These are phyloP conservation scores for Capsella rubella DNA, from an alignment of 441 rosid species.

Conservation along the genomic window DNA sequence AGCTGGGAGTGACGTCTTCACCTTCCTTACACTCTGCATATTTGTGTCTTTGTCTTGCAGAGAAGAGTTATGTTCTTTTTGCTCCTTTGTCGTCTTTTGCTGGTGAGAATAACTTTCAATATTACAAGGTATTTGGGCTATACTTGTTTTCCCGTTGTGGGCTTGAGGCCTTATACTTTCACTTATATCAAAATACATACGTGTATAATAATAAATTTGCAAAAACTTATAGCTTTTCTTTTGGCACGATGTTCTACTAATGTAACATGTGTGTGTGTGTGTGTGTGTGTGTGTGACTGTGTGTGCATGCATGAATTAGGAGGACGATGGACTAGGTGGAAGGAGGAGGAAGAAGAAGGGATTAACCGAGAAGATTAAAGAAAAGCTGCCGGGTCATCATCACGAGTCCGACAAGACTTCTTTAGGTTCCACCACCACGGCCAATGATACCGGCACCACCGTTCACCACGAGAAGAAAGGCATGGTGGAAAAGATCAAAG, in stretches of 20 bases:
- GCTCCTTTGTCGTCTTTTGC: too few relatives aligned
- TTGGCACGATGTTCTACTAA: neutral
- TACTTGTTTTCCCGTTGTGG: too few relatives aligned
- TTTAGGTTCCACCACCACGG: conserved; percentile 17
- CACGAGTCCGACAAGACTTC: conserved; percentile 23
- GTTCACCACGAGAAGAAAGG: conserved; percentile 43
- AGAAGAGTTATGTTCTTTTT: too few relatives aligned
- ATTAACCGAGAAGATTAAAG: conserved; percentile 33
- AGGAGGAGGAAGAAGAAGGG: conserved; percentile 43
- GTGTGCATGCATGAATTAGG: conserved; percentile 23
- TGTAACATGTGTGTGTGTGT: neutral
- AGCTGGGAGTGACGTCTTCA: too few relatives aligned
- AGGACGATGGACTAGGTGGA: conserved; percentile 44
- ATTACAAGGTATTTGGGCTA: too few relatives aligned
- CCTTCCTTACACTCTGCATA: too few relatives aligned
- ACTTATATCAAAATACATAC: too few relatives aligned
- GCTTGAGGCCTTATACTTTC: too few relatives aligned
- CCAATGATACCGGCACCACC: conserved; percentile 18
- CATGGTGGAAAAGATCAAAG: conserved; percentile 43
- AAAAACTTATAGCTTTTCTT: neutral
- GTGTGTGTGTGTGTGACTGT: neutral
- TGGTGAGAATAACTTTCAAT: too few relatives aligned
- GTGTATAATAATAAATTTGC: neutral
- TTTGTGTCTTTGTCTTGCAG: too few relatives aligned
- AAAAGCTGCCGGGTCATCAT: conserved; percentile 45